A percentile compares a stretch with the other conserved stretches of the same genome.
These are phyloP conservation scores for Malassezia yamatoensis DNA, from an alignment of 1,284 basidiomycete genomes.

Conservation along the genomic window DNA sequence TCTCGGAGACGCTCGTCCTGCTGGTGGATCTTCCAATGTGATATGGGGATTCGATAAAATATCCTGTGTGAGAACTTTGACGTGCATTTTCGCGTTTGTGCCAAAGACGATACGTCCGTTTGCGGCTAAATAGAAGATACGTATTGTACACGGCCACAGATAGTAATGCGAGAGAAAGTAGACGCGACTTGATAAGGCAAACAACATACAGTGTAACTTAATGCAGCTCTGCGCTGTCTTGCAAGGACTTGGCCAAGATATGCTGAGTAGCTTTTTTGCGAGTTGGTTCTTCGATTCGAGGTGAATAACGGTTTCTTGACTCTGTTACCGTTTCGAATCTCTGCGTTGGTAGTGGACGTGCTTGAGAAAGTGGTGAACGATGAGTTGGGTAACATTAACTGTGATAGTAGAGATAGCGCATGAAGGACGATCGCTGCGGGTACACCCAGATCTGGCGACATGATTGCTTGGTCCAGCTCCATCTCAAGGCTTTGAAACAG, in stretches of 20 bases:
- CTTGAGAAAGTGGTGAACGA: conserved; percentile 1
- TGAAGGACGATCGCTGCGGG: conserved; percentile 8
- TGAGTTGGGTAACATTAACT: conserved; percentile 14
- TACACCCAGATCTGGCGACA: conserved; percentile 5
- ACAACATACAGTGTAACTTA: conserved; percentile 1
- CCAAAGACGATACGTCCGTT: conserved; percentile 16
- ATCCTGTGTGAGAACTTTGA: not conserved
- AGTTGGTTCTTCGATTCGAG: not conserved
- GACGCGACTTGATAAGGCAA: conserved; percentile 6
- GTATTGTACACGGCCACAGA: conserved; percentile 10
- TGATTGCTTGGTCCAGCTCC: conserved; percentile 7
- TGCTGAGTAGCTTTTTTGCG: conserved; percentile 1
- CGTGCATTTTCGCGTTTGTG: conserved; percentile 2
- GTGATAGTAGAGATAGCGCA: conserved; percentile 6
- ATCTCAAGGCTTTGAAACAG: conserved; percentile 7
- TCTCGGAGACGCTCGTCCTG: not conserved
- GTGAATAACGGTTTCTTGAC: conserved; percentile 7
- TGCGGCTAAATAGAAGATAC: conserved; percentile 9
- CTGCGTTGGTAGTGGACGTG: not conserved
- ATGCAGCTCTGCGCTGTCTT: conserved; percentile 7
- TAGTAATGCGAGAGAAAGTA: conserved; percentile 5
- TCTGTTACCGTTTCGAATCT: not conserved
- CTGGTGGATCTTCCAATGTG: conserved; percentile 7
- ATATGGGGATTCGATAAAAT: conserved; percentile 12
- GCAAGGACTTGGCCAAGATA: conserved; percentile 7